These are phyloP conservation scores for Porcisia hertigi DNA, from an alignment of 208 protist genomes.

Conservation along the genomic window DNA sequence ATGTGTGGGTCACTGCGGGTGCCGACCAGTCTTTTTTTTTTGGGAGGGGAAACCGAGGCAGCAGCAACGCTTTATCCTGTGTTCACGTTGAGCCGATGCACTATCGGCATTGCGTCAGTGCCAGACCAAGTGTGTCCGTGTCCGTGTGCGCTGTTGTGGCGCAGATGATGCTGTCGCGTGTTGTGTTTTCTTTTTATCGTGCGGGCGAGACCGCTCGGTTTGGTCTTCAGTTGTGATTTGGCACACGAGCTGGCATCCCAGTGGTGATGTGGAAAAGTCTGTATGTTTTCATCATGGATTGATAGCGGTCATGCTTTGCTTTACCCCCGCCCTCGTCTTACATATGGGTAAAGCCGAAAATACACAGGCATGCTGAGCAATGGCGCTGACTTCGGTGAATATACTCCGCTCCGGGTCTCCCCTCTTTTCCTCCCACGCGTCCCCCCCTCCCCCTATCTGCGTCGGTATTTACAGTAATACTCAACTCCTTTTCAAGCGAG, in stretches of 20 bases:
- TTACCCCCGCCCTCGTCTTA: neutral
- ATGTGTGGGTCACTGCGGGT: too few relatives aligned
- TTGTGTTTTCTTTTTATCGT: neutral
- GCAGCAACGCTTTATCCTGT: too few relatives aligned
- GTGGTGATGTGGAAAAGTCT: neutral
- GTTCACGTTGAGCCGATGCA: neutral
- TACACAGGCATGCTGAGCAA: neutral
- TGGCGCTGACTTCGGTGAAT: neutral
- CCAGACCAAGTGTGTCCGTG: slow-evolving; percentile 11
- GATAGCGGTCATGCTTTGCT: neutral
- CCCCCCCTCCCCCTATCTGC: neutral
- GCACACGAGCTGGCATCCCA: neutral
- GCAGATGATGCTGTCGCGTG: slow-evolving; percentile 10
- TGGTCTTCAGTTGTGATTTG: neutral
- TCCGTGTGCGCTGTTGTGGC: neutral
- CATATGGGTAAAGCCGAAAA: neutral
- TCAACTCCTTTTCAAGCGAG: neutral
- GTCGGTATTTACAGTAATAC: neutral
- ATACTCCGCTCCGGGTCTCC: neutral
- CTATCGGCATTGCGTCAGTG: neutral
- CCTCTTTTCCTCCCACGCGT: neutral
- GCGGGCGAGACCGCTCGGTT: neutral
- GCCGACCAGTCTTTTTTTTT: neutral
- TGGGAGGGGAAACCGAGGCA: neutral
- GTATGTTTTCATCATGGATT: neutral